Evolutionary conservation across 2,329 filamentous ascomycete species (phyloP).

Genomic region (Teratosphaeria gauchensis): DNA sequence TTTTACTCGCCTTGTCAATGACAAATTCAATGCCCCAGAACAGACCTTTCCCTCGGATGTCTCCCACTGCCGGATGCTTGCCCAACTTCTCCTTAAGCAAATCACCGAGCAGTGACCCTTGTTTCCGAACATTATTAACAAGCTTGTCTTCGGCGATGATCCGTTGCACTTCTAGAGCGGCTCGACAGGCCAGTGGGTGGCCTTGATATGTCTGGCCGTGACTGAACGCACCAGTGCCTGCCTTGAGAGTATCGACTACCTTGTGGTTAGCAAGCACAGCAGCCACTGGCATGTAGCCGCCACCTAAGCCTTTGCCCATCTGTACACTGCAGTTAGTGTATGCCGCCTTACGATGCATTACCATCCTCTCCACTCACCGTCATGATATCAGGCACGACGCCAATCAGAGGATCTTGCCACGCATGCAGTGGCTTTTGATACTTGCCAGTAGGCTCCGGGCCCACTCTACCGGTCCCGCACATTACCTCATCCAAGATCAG

Average conservation of each 20-base stretch:
- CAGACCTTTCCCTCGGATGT: slow-evolving; percentile 52
- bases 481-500: slow-evolving; percentile 75
- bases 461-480: slow-evolving; percentile 55
- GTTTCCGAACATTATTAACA: slow-evolving; percentile 46
- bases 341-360: background rate
- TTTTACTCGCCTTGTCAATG: slow-evolving; percentile 43
- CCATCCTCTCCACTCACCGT: slow-evolving; percentile 25
- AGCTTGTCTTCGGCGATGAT: slow-evolving; percentile 50
- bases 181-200: slow-evolving; percentile 50
- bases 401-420: slow-evolving; percentile 47
- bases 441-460: slow-evolving; percentile 27
- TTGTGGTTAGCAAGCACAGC: slow-evolving; percentile 46
- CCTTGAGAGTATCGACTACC: slow-evolving; percentile 41
- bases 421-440: slow-evolving; percentile 41
- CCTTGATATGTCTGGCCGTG: slow-evolving; percentile 58
- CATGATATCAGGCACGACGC: slow-evolving; percentile 53
- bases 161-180: slow-evolving; percentile 53
- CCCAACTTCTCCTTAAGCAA: slow-evolving; percentile 36
- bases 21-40: slow-evolving; percentile 55
- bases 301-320: slow-evolving; percentile 57
- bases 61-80: slow-evolving; percentile 43
- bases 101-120: slow-evolving; percentile 42
- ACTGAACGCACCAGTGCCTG: slow-evolving; percentile 40
- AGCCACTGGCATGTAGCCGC: slow-evolving; percentile 53
- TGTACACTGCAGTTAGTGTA: background rate